Evolutionary conservation across 2,329 filamentous ascomycete genomes (phyloP).

Genomic region (Coniochaeta pulveracea): DNA sequence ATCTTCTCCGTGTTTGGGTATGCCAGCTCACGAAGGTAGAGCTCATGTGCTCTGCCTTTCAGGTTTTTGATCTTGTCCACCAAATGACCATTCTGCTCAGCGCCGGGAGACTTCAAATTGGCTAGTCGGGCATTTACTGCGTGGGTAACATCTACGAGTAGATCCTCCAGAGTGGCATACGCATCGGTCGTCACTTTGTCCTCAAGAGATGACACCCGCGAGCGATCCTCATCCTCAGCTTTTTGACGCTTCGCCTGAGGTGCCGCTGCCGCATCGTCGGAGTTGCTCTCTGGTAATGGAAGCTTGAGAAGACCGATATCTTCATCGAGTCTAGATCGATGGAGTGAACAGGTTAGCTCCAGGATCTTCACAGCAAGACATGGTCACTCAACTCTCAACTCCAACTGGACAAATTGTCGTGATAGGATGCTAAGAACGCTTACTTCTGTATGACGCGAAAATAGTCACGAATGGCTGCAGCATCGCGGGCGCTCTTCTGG

Average conservation of each 20-base stretch:
- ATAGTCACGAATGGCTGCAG: slow-evolving; percentile 30
- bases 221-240: slow-evolving; percentile 31
- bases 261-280: slow-evolving; percentile 36
- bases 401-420: too few relatives aligned
- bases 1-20: slow-evolving; percentile 30
- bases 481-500: too few relatives aligned
- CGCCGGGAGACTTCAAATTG: slow-evolving; percentile 29
- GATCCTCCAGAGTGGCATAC: slow-evolving; percentile 53
- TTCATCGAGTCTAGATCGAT: slow-evolving; percentile 48
- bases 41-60: slow-evolving; percentile 48
- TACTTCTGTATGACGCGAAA: slow-evolving; percentile 31
- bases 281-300: slow-evolving; percentile 29
- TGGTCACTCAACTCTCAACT: too few relatives aligned
- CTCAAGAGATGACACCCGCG: slow-evolving; percentile 28
- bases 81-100: slow-evolving; percentile 20
- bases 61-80: slow-evolving; percentile 41
- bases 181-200: slow-evolving; percentile 39
- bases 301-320: slow-evolving; percentile 41
- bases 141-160: slow-evolving; percentile 43
- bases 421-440: slow-evolving; percentile 14
- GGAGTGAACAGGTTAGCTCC: too few relatives aligned
- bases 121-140: slow-evolving; percentile 24
- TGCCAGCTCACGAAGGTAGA: slow-evolving; percentile 50
- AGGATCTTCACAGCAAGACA: too few relatives aligned
- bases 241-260: slow-evolving; percentile 51